phyloP scores from a whole-genome alignment of 306 rosid genomes.

The Vigna nakashimae region DNA sequence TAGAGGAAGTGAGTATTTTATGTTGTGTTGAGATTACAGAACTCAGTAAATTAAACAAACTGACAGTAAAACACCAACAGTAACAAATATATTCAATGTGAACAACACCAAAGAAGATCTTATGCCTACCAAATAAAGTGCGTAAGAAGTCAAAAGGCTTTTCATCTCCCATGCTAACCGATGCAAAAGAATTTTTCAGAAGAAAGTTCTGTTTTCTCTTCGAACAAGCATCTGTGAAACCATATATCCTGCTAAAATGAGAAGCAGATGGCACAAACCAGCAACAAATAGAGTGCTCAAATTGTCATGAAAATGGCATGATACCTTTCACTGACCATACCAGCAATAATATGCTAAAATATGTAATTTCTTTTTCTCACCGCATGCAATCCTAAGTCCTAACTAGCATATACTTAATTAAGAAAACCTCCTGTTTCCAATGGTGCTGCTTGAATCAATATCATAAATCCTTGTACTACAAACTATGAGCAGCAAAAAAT shows the following conservation, averaged over 20 bases:
- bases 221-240: conserved; percentile 67
- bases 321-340: not conserved
- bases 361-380: not conserved
- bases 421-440: not conserved
- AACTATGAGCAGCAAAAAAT: not conserved
- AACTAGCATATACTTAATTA: not conserved
- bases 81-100: conserved; percentile 10
- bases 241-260: conserved; percentile 49
- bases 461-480: not conserved
- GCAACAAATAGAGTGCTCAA: conserved; percentile 30
- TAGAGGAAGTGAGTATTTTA: not conserved
- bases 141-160: conserved; percentile 89
- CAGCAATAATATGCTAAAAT: not conserved
- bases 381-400: not conserved
- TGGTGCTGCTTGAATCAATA: not conserved
- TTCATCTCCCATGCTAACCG: conserved; percentile 68
- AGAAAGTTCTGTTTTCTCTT: conserved; percentile 51
- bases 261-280: conserved; percentile 37
- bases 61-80: not conserved
- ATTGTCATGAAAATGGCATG: not conserved
- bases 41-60: not conserved
- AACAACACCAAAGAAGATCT: conserved; percentile 21
- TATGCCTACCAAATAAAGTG: conserved; percentile 69
- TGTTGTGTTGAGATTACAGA: not conserved
- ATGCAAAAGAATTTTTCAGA: conserved; percentile 74